A percentile compares a stretch with the other conserved stretches of the same genome.
Conservation (phyloP, 441 rosid genomes). For the Croton laevigatus region DNA sequence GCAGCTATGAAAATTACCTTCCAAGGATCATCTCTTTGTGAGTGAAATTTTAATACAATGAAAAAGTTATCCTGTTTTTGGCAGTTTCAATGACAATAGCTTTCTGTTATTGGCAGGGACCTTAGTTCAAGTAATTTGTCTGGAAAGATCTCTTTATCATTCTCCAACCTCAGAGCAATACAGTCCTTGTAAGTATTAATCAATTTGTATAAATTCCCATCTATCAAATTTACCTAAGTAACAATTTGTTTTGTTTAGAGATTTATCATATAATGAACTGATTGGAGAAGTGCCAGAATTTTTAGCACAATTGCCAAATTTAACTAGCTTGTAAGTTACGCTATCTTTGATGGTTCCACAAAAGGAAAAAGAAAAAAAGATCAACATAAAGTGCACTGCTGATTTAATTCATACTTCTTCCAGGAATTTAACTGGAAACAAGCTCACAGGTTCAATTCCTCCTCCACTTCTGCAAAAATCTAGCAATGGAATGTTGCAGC, state of each 20-base stretch:
- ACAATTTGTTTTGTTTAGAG: slow-evolving; percentile 3
- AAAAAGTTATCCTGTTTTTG: not conserved
- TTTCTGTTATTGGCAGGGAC: slow-evolving; percentile 16
- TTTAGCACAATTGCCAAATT: slow-evolving; percentile 14
- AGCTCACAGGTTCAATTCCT: slow-evolving; percentile 23
- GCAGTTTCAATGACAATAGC: not conserved
- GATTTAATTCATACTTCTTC: not conserved
- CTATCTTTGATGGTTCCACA: too few relatives aligned
- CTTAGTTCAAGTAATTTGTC: slow-evolving; percentile 25
- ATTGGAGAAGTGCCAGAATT: slow-evolving; percentile 25
- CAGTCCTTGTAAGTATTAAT: slow-evolving; percentile 20
- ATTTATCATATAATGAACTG: slow-evolving; percentile 23
- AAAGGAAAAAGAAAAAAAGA: too few relatives aligned
- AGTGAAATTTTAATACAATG: not conserved
- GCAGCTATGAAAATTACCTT: slow-evolving; percentile 18
- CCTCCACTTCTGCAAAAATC: slow-evolving; percentile 12
- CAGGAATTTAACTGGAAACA: slow-evolving; percentile 24
- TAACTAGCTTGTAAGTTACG: slow-evolving; percentile 22
- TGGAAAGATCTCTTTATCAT: slow-evolving; percentile 19
- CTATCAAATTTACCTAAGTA: not conserved
- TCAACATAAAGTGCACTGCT: not conserved
- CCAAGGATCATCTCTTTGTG: slow-evolving; percentile 35
- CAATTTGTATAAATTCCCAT: too few relatives aligned
- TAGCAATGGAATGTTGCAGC: slow-evolving; percentile 5
- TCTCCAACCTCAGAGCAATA: slow-evolving; percentile 1